phyloP scores from a whole-genome alignment of 139 green algal genomes.

The Tetradesmus lagerheimii region DNA sequence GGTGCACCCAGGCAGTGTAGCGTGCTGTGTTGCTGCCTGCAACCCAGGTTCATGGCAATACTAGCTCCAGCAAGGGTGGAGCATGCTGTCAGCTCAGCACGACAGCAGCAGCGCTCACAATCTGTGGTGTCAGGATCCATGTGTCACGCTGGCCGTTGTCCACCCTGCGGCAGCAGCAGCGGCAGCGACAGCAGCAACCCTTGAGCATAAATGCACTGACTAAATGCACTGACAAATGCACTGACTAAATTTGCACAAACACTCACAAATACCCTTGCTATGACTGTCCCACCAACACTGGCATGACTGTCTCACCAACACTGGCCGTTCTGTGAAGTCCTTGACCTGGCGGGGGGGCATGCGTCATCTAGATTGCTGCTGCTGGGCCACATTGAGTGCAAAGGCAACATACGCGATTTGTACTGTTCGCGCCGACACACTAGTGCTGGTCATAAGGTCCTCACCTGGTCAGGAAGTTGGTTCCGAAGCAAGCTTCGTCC shows the following conservation, averaged over 20 bases:
- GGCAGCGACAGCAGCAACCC: neutral
- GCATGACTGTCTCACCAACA: too few species aligned
- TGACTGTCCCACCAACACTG: too few species aligned
- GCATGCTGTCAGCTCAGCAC: neutral
- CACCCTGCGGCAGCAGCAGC: conserved; percentile 12
- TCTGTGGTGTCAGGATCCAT: neutral
- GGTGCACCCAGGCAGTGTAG: too few species aligned
- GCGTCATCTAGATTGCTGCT: conserved; percentile 30
- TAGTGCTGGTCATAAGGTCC: neutral
- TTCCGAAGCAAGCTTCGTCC: conserved; percentile 33
- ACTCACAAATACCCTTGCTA: neutral
- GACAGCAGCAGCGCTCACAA: neutral
- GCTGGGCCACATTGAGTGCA: neutral
- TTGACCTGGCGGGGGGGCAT: conserved; percentile 29
- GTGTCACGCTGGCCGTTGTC: conserved; percentile 47
- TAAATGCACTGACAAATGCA: too few species aligned
- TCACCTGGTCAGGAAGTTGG: conserved; percentile 33
- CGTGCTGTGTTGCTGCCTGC: too few species aligned
- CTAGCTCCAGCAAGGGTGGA: too few species aligned
- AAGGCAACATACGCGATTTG: too few species aligned
- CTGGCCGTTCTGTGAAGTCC: too few species aligned
- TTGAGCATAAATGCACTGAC: too few species aligned
- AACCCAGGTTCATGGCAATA: too few species aligned
- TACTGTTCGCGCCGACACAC: too few species aligned
- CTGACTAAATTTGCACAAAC: too few species aligned